Base-by-base conservation (phyloP, 352 stramenopile genomes). In the Pythium myriotylum region DNA sequence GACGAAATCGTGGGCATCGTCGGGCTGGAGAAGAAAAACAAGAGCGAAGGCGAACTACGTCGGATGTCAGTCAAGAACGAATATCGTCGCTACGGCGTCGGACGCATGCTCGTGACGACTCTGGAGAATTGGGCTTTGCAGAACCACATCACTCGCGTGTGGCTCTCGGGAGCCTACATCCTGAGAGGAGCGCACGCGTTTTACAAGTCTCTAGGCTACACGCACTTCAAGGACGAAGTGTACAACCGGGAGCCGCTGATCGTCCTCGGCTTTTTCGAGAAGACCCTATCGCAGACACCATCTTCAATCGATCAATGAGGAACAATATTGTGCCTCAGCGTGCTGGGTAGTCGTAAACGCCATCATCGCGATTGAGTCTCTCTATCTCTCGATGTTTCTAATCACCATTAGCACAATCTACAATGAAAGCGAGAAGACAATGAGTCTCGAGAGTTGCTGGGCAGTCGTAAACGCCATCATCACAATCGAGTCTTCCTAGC, bases 1-100 rank as follows among this genome's bases (percentile, higher is more conserved):
- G 33, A 60, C 22, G 50, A 48, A 24, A 22, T 58, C 23, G 24
- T 76, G 1, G 68, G 70, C 16, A 80, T 74, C 56, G 66, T 77
- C 0, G 74, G 47, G 0, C 47, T 81, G 35, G 63, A 81, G 43
- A 20, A 17, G 26, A 81, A 74, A 41, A 9, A 1, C 2, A 39
- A 73, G 3, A 42, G 42, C 12, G 51, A 72, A 41, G 69, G 62
- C 19, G 69, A 80, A 46, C 45, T 84, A 46, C 69, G 78, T 1
- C 72, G 78, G 47, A 68, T 88, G 72, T 84, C 76, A 1, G 76
- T 85, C 26, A 67, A 73, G 54, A n/a, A 51, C 24, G 67, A 65
- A 12, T 63, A 65, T 17, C 71, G 68, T 9, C 72, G 75, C 13
- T 68, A 63, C 19, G 73, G 76, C 22, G 42, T 88, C 16, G 76